phyloP scores from a whole-genome alignment of 495 filamentous ascomycete species.

The Penicillium roqueforti region DNA sequence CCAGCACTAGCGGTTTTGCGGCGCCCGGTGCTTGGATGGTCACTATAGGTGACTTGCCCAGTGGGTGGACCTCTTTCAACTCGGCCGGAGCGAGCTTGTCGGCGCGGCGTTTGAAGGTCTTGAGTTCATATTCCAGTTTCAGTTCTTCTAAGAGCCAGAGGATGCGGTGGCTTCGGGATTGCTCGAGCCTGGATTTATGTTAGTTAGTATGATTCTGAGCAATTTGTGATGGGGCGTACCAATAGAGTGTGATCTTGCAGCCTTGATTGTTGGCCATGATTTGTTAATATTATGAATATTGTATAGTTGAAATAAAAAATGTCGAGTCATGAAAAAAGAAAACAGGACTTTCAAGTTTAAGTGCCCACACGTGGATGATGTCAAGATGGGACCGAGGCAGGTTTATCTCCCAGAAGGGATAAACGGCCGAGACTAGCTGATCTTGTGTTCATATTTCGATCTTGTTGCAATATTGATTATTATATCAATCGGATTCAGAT shows the following conservation, averaged over 20 bases:
- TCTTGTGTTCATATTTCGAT: too few species aligned
- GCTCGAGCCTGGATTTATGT: constrained; percentile 33
- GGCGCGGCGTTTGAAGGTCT: constrained; percentile 62
- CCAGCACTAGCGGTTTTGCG: constrained; percentile 59
- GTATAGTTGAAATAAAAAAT: not conserved
- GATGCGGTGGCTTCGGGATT: constrained; percentile 72
- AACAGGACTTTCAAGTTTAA: not conserved
- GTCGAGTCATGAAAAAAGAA: not conserved
- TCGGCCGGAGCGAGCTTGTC: constrained; percentile 64
- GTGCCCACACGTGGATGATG: constrained; percentile 13
- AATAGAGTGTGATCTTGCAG: constrained; percentile 72
- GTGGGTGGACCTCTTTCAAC: constrained; percentile 72
- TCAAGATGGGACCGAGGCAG: constrained; percentile 23
- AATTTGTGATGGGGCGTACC: constrained; percentile 42
- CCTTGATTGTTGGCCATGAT: constrained; percentile 38
- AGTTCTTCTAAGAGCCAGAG: constrained; percentile 88
- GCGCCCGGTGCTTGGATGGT: constrained; percentile 47
- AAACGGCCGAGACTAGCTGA: constrained; percentile 18
- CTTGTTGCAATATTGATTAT: too few species aligned
- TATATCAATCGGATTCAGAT: too few species aligned
- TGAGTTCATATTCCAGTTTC: constrained; percentile 69
- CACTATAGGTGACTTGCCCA: constrained; percentile 81
- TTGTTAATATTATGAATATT: not conserved
- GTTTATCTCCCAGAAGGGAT: constrained; percentile 7
- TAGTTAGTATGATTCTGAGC: not conserved